These are phyloP conservation scores for Botrytis fabae DNA, from an alignment of 2,329 filamentous ascomycete species.

Conservation along the genomic window DNA sequence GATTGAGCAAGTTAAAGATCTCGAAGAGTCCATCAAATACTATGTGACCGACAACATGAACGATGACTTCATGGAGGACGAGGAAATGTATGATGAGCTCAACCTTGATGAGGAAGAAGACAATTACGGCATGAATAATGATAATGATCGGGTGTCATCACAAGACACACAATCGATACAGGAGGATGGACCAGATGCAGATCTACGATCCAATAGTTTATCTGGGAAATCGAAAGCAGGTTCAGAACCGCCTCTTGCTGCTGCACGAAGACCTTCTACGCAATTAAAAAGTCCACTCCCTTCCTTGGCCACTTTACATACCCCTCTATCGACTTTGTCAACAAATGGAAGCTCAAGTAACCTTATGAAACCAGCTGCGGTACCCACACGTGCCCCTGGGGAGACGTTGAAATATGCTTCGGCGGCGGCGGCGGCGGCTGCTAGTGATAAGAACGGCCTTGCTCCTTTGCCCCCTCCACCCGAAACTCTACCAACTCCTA, in stretches of 20 bases:
- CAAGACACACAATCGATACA: constrained; percentile 92
- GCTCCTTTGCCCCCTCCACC: constrained; percentile 90
- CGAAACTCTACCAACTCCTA: constrained; percentile 55
- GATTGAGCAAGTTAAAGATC: constrained; percentile 77
- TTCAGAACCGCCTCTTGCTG: constrained; percentile 57
- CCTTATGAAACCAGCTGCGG: constrained; percentile 88
- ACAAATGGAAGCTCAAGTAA: constrained; percentile 60
- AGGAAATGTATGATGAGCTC: constrained; percentile 92
- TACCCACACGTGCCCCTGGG: constrained; percentile 80
- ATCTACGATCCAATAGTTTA: constrained; percentile 49
- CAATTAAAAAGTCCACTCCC: constrained; percentile 93
- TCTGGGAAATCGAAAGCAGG: constrained; percentile 53
- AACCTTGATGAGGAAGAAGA: constrained; percentile 92
- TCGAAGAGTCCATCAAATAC: constrained; percentile 92
- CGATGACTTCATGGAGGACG: constrained; percentile 89
- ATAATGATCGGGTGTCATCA: constrained; percentile 87
- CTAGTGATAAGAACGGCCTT: constrained; percentile 90
- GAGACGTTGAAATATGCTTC: constrained; percentile 97
- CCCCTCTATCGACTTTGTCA: constrained; percentile 55
- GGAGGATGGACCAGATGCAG: constrained; percentile 71
- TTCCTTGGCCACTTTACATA: constrained; percentile 86
- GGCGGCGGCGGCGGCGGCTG: constrained; percentile 88
- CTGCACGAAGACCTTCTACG: constrained; percentile 72
- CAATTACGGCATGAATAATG: constrained; percentile 74
- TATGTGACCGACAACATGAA: constrained; percentile 90